Percentiles rank a stretch among this genome's conserved stretches.
Conservation (phyloP, 2,329 filamentous ascomycete species). For the Periconia sp. region DNA sequence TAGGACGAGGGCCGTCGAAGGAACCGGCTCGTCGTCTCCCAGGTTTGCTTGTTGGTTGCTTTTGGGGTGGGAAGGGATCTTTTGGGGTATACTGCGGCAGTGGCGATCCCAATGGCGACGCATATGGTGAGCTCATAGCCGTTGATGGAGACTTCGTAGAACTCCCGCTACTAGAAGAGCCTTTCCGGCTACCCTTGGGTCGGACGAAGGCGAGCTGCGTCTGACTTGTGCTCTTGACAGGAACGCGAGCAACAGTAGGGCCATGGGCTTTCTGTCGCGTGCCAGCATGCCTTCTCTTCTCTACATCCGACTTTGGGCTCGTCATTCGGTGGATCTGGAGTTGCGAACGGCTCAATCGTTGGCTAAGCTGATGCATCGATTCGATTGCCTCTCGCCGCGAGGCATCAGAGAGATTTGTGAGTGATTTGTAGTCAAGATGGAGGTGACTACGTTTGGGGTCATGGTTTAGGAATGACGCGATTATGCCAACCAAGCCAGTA, state of each 20-base stretch:
- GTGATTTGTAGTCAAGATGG: conserved; percentile 51
- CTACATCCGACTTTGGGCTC: conserved; percentile 16
- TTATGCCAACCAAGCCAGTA: conserved; percentile 54
- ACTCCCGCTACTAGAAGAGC: conserved; percentile 21
- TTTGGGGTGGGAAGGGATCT: conserved; percentile 17
- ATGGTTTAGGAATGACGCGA: conserved; percentile 50
- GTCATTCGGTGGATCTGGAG: conserved; percentile 34
- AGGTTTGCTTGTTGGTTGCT: conserved; percentile 7
- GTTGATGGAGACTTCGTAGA: conserved; percentile 29
- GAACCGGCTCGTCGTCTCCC: conserved; percentile 27
- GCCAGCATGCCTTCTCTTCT: conserved; percentile 28
- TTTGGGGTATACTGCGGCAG: conserved; percentile 19
- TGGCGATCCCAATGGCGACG: conserved; percentile 18
- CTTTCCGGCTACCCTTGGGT: conserved; percentile 36
- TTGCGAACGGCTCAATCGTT: conserved; percentile 46
- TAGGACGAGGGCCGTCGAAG: conserved; percentile 26
- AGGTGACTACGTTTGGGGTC: conserved; percentile 39
- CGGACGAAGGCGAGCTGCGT: conserved; percentile 46
- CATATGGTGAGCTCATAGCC: conserved; percentile 23
- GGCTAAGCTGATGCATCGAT: conserved; percentile 49
- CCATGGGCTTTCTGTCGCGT: conserved; percentile 30
- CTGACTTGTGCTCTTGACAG: conserved; percentile 38
- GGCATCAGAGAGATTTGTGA: conserved; percentile 53
- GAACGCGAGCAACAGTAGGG: conserved; percentile 37
- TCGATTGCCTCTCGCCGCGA: conserved; percentile 53